Base-by-base conservation (phyloP, 2,329 filamentous ascomycete genomes). In the Paraphaeosphaeria sporulosa region DNA sequence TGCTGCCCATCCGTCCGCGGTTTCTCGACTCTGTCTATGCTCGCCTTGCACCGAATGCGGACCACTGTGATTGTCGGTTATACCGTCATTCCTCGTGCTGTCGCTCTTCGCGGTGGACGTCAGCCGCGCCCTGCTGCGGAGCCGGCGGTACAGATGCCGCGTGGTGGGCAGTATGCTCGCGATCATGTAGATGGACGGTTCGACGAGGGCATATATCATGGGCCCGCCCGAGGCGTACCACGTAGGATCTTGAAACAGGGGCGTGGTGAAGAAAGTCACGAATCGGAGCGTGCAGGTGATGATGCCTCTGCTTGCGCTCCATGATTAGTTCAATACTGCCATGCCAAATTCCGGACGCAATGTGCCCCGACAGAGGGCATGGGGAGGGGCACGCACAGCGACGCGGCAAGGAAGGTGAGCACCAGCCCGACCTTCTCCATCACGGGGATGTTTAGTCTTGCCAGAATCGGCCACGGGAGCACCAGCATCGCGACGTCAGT, bases 401-500 rank as follows among this genome's bases (percentile, higher is more conserved):
- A 59, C 0, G 51, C 57, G 4, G 57, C 40, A 5, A 59, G 15
- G 19, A 59, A 59, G 10, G 51, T 55, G 1, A 59, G 13, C 9
- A 55, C 43, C 4, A 59, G 36, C 6, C 47, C 53, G n/a, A 46
- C 27, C 25, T 50, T 59, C 12, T 47, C 40, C 13, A 23, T 12
- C 9, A 8, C 27, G 2, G 43, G 10, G 19, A 59, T 47, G 15
- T 59, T 21, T 2, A 59, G 38, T 19, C 51, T 50, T 13, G 43
- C 4, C 3, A 59, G 46, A 10, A 61, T 50, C n/a, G 55, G 59
- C 59, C 54, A 57, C 23, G 55, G 59, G 4, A 61, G 49, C 3
- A 61, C 50, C 23, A 61, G 38, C 46, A 55, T 59, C n/a, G 30
- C 55, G 12, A 61, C 55, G 34, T 61, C 55, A 10, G 59, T 61